phyloP scores from a whole-genome alignment of 2,329 filamentous ascomycete genomes.

The Cladosporium sp. region DNA sequence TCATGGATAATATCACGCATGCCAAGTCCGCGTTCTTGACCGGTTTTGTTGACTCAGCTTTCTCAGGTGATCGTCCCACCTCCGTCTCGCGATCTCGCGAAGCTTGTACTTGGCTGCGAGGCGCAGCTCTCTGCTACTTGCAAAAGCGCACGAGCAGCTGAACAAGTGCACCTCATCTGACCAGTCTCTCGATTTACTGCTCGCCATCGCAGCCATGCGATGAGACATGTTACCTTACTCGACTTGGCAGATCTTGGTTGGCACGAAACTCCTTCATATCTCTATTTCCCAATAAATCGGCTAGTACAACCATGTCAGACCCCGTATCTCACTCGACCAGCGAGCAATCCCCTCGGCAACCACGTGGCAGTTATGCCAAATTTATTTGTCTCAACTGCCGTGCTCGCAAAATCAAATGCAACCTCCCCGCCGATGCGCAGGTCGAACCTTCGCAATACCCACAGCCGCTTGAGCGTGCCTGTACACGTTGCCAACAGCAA shows the following conservation, averaged over 20 bases:
- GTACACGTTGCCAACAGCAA: constrained; percentile 21
- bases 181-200: no score
- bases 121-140: neutral
- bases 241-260: neutral
- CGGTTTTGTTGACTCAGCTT: neutral
- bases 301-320: neutral
- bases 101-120: neutral
- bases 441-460: constrained; percentile 19
- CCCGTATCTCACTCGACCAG: neutral
- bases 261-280: neutral
- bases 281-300: neutral
- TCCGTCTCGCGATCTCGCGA: neutral
- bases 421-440: constrained; percentile 19
- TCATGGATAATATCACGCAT: neutral
- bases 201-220: no score
- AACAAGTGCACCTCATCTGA: neutral
- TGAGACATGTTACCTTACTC: neutral
- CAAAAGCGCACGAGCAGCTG: neutral
- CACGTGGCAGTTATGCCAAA: constrained; percentile 26
- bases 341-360: neutral
- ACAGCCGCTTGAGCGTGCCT: constrained; percentile 20
- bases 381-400: constrained; percentile 25
- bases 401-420: constrained; percentile 26
- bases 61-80: constrained; percentile 6
- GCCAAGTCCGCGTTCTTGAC: neutral